Conservation (phyloP, 164 flowering plant species). For the Taxillus chinensis region DNA sequence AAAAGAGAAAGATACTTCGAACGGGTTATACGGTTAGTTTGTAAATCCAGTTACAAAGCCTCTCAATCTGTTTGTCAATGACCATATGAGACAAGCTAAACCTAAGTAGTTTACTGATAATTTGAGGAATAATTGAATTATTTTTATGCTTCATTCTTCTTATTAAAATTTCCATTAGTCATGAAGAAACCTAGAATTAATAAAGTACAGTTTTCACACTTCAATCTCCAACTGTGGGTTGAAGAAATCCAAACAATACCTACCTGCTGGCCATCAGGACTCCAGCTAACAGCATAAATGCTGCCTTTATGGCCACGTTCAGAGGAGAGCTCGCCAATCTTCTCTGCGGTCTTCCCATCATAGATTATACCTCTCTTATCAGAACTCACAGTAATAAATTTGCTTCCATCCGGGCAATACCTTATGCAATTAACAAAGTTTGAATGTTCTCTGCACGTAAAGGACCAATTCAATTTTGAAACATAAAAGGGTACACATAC, state of each 20-base stretch:
- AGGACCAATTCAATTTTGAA: not conserved
- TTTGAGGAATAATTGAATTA: no score
- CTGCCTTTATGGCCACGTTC: slow-evolving; percentile 93
- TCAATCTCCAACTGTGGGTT: no score
- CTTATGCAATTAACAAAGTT: slow-evolving; percentile 92
- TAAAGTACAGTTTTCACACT: no score
- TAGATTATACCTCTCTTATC: slow-evolving; percentile 81
- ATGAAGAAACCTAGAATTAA: no score
- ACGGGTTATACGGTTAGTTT: no score
- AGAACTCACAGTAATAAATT: slow-evolving; percentile 88
- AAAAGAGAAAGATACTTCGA: no score
- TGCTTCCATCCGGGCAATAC: slow-evolving; percentile 93
- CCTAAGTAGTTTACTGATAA: no score
- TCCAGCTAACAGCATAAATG: slow-evolving; percentile 97
- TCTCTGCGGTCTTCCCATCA: slow-evolving; percentile 86
- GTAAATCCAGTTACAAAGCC: no score
- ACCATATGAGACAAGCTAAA: no score
- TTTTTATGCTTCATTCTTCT: no score
- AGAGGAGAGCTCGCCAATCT: slow-evolving; percentile 66
- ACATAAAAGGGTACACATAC: not conserved
- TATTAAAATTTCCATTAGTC: no score
- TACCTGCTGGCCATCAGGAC: slow-evolving; percentile 83
- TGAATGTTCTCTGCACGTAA: slow-evolving; percentile 70
- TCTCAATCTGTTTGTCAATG: no score
- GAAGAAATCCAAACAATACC: not conserved